A percentile compares a stretch with the other conserved stretches of the same genome.
Evolutionary conservation across 1,139 yeast species (phyloP).

Genomic region (Geotrichum australiense): DNA sequence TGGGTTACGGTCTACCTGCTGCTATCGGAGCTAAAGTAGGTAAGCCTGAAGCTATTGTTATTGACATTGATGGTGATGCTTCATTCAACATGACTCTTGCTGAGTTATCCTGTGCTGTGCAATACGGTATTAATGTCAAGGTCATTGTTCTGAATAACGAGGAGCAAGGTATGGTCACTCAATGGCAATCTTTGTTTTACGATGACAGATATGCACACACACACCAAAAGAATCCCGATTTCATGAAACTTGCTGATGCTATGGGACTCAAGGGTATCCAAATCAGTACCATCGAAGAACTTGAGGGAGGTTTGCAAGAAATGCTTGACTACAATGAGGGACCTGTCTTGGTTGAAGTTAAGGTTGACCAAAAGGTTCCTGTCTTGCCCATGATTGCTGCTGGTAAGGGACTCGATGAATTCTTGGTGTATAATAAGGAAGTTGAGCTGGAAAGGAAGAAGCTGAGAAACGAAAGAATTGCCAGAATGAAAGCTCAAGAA

Average conservation of each 20-base stretch:
- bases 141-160: conserved; percentile 86
- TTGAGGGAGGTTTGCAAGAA: conserved; percentile 55
- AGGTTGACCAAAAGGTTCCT: conserved; percentile 93
- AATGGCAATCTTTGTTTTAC: conserved; percentile 96
- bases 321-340: conserved; percentile 68
- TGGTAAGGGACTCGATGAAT: conserved; percentile 91
- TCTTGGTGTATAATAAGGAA: conserved; percentile 75
- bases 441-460: conserved; percentile 68
- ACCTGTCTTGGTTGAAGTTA: conserved; percentile 84
- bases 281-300: conserved; percentile 60
- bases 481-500: conserved; percentile 13
- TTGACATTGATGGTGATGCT: conserved; percentile 98
- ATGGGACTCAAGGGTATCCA: conserved; percentile 87
- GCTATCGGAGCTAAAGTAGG: conserved; percentile 99
- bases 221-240: conserved; percentile 90
- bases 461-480: conserved; percentile 37
- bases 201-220: conserved; percentile 96
- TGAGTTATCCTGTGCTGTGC: conserved; percentile 91
- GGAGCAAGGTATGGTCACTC: conserved; percentile 99
- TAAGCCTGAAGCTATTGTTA: conserved; percentile 86
- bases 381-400: conserved; percentile 98
- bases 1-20: conserved; percentile 97
- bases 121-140: conserved; percentile 86
- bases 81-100: conserved; percentile 95
- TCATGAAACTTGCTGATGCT: conserved; percentile 85